Percentiles rank a stretch among this genome's conserved stretches.
Conservation (phyloP, 805 yeast species). For the Ogataea methylovora region DNA sequence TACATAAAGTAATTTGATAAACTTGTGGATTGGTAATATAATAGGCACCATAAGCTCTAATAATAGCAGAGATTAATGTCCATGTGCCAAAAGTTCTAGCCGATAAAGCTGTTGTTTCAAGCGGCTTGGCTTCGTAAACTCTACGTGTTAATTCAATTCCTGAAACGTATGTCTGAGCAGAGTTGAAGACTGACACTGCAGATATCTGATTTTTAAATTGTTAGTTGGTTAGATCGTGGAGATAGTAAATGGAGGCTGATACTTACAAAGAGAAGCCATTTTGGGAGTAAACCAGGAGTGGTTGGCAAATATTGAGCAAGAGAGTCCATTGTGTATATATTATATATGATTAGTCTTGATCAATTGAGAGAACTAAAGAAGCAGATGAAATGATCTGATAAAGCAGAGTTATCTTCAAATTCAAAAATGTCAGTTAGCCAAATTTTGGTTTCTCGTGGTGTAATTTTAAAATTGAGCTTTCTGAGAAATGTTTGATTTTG, state of each 20-base stretch:
- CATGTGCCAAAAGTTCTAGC: slow-evolving; percentile 99
- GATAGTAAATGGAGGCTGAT: slow-evolving; percentile 22
- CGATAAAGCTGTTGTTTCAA: slow-evolving; percentile 52
- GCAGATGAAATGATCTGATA: no score
- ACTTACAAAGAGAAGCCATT: slow-evolving; percentile 66
- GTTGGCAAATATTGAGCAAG: slow-evolving; percentile 32
- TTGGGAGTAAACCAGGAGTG: slow-evolving; percentile 56
- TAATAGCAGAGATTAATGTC: slow-evolving; percentile 82
- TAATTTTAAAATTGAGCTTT: no score
- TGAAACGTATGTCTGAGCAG: slow-evolving; percentile 75
- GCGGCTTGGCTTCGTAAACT: slow-evolving; percentile 65
- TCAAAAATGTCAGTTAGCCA: no score
- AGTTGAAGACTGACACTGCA: slow-evolving; percentile 86
- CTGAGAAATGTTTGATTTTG: no score
- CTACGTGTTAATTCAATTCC: slow-evolving; percentile 68
- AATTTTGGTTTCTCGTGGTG: no score
- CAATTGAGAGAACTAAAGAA: no score
- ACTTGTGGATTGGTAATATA: slow-evolving; percentile 60
- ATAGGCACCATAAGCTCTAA: slow-evolving; percentile 84
- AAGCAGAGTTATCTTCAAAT: no score
- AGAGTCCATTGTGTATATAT: slow-evolving; percentile 13
- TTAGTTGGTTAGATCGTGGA: slow-evolving; percentile 14
- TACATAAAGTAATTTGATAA: slow-evolving; percentile 70
- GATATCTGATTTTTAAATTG: slow-evolving; percentile 35
- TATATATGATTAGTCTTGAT: no score